Evolutionary conservation across 2,329 filamentous ascomycete species (phyloP).

Genomic region (Trichoderma oligosporum): DNA sequence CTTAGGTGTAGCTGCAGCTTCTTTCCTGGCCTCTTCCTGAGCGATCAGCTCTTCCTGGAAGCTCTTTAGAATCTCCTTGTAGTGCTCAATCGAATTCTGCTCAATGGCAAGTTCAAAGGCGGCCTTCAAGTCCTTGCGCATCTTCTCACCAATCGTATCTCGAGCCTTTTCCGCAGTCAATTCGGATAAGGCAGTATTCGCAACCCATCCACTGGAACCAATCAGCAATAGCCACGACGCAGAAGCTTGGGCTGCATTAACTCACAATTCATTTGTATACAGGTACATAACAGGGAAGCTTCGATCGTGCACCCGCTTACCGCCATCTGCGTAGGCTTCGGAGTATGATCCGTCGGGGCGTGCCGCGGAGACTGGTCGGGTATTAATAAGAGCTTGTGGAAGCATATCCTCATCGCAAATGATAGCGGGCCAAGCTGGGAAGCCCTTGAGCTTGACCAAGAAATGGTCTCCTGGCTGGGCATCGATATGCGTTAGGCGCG

Average conservation of each 20-base stretch:
- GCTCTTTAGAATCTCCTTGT: conserved; percentile 73
- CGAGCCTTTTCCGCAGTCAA: conserved; percentile 71
- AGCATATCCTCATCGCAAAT: conserved; percentile 95
- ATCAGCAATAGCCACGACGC: conserved; percentile 19
- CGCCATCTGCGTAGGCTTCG: conserved; percentile 81
- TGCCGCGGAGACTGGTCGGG: conserved; percentile 78
- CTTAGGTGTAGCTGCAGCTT: conserved; percentile 41
- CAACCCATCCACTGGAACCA: conserved; percentile 74
- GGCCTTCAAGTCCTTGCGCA: conserved; percentile 71
- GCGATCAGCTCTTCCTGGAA: conserved; percentile 63
- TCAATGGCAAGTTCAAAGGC: conserved; percentile 80
- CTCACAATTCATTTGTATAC: conserved; percentile 95
- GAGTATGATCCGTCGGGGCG: conserved; percentile 81
- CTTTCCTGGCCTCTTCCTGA: conserved; percentile 46
- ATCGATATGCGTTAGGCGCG: conserved; percentile 67
- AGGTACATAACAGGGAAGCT: conserved; percentile 96
- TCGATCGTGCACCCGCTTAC: conserved; percentile 78
- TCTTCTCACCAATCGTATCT: conserved; percentile 67
- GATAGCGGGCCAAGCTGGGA: conserved; percentile 90
- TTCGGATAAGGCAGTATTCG: conserved; percentile 75
- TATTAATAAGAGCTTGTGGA: conserved; percentile 69
- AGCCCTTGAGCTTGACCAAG: conserved; percentile 90
- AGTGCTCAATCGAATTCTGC: conserved; percentile 71
- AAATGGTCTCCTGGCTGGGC: conserved; percentile 89
- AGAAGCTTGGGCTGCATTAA: conserved; percentile 27